A percentile compares a stretch with the other conserved stretches of the same genome.
phyloP scores from a whole-genome alignment of 139 green algal genomes.

The Chlamydomonas asymmetrica region DNA sequence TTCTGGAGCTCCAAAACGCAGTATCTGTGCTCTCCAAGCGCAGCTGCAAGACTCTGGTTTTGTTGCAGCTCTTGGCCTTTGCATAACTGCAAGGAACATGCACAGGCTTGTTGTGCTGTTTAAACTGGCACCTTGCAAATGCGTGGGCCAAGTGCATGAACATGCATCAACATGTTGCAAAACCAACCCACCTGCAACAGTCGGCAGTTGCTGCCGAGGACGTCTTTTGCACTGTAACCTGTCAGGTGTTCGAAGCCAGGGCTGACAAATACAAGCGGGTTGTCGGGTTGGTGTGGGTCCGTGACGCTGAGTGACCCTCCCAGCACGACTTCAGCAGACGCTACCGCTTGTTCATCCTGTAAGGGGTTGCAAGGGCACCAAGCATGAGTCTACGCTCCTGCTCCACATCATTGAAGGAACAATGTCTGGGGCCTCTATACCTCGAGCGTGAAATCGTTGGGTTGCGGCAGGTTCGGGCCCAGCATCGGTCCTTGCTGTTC shows the following conservation, averaged over 20 bases:
- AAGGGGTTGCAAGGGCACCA: too few species aligned
- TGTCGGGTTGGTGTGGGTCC: conserved; percentile 24
- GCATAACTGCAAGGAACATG: neutral
- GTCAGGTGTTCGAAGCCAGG: conserved; percentile 35
- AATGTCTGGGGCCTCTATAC: too few species aligned
- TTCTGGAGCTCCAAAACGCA: conserved; percentile 42
- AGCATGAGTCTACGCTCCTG: too few species aligned
- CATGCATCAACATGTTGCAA: neutral
- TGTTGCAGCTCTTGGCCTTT: too few species aligned
- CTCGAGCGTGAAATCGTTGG: too few species aligned
- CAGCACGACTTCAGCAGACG: too few species aligned
- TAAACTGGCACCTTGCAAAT: neutral
- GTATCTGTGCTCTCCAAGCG: neutral
- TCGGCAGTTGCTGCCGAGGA: conserved; percentile 36
- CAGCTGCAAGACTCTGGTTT: neutral
- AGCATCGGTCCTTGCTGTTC: too few species aligned
- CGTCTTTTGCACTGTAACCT: conserved; percentile 34
- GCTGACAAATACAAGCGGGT: conserved; percentile 45
- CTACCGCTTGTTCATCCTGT: too few species aligned
- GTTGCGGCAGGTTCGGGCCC: too few species aligned
- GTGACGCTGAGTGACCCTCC: conserved; percentile 21
- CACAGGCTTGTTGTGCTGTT: neutral
- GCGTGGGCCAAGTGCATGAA: neutral
- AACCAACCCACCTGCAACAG: conserved; percentile 28
- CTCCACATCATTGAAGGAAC: too few species aligned